Evolutionary conservation across 2,329 filamentous ascomycete species (phyloP).

Genomic region (Boeremia exigua): DNA sequence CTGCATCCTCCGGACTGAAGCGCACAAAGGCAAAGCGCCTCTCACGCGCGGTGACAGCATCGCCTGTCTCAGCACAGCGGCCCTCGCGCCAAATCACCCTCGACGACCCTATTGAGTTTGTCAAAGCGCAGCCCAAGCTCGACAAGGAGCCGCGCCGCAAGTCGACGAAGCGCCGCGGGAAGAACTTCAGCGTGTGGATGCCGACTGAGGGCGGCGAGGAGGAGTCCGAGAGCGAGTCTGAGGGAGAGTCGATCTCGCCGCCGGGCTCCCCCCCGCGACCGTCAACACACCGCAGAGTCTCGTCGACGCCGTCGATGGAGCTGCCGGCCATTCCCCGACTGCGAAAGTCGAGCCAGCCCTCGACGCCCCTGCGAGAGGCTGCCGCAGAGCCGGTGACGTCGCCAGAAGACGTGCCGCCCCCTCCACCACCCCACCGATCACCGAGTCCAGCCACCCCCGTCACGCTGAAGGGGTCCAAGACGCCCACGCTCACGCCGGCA

Average conservation of each 20-base stretch:
- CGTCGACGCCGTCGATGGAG: conserved; percentile 56
- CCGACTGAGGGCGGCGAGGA: conserved; percentile 46
- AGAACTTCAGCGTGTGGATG: conserved; percentile 58
- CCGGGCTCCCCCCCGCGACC: conserved; percentile 43
- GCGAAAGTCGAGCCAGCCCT: conserved; percentile 50
- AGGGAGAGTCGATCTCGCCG: conserved; percentile 25
- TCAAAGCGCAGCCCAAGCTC: conserved; percentile 16
- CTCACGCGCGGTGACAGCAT: conserved; percentile 38
- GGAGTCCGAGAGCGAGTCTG: conserved; percentile 40
- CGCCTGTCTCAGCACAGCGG: conserved; percentile 32
- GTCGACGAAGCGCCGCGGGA: conserved; percentile 43
- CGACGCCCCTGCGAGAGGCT: conserved; percentile 37
- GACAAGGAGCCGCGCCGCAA: conserved; percentile 36
- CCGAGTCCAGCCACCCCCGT: conserved; percentile 58
- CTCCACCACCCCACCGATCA: conserved; percentile 59
- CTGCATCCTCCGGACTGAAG: conserved; percentile 43
- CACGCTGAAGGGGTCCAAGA: conserved; percentile 51
- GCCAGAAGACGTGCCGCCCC: conserved; percentile 40
- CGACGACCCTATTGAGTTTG: conserved; percentile 37
- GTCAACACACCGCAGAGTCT: conserved; percentile 51
- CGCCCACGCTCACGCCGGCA: conserved; percentile 58
- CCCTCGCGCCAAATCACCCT: conserved; percentile 45
- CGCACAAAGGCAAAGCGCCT: conserved; percentile 50
- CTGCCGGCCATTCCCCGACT: conserved; percentile 55
- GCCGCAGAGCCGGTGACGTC: conserved; percentile 13